Base-by-base conservation (phyloP, 1,139 yeast species). In the Pichia sp. region DNA sequence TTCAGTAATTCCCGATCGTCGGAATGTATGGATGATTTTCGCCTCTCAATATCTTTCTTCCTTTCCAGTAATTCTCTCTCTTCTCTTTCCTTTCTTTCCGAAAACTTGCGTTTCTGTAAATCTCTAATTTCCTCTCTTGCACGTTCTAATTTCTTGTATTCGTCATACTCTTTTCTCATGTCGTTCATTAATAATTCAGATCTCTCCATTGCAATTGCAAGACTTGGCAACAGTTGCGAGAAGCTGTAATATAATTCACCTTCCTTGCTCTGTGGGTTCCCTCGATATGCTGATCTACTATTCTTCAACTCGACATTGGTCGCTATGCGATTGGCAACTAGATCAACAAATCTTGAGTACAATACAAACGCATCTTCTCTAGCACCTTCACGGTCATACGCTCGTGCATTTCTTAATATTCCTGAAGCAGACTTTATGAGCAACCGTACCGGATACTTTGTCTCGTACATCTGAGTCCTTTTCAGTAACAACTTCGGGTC, bases 351-450 rank as follows among this genome's bases (percentile, higher is more conserved):
- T 53, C 85, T 65, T 41, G 75, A 64, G 61, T 78, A 78, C 50
- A 80, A 64, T n/a, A 78, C 64, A 59, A 75, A 80, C 1, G 84
- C 79, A 57, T 78, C 77, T 43, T 72, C 75, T 51, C 67, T 65
- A 15, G 72, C 69, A 19, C 69, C 66, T 49, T 75, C 80, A 5
- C 62, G 56, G 26, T 71, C 70, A 64, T 75, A 79, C 15, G 75
- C 66, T 43, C 71, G 70, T 0, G 82, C 84, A 72, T 81, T 72
- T n/a, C 60, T 69, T 45, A 72, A 61, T 31, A 76, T 62, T 13
- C 75, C 68, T 16, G 69, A 63, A 19, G 79, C 72, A 40, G 79
- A 69, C 53, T 79, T 72, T 15, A 78, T 60, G 75, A 83, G 79
- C n/a, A 74, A 62, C 46, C 70, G 67, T 49, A 78, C 65, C 1